Conservation (phyloP, 768 basidiomycete species). For the Leccinum obscurum region DNA sequence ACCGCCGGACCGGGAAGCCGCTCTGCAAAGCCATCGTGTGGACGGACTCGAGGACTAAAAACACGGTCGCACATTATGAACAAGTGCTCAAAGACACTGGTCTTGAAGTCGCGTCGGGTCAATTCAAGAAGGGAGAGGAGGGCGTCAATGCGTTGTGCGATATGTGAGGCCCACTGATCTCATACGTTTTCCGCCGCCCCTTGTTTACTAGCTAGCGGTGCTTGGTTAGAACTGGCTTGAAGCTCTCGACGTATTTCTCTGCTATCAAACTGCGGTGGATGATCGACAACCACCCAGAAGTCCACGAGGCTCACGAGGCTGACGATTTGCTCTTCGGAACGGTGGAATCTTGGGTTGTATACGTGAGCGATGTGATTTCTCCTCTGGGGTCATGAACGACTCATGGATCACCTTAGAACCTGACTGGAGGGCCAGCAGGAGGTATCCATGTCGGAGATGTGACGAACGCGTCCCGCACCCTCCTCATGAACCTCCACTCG, state of each 20-base stretch:
- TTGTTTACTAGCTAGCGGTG: background rate
- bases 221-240: constrained; percentile 74
- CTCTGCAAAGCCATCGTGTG: constrained; percentile 91
- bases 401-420: constrained; percentile 50
- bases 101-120: constrained; percentile 66
- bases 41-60: constrained; percentile 93
- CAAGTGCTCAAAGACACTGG: constrained; percentile 70
- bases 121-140: constrained; percentile 69
- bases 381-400: constrained; percentile 2
- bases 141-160: constrained; percentile 63
- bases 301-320: constrained; percentile 72
- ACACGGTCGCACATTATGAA: constrained; percentile 78
- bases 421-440: constrained; percentile 72
- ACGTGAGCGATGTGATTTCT: constrained; percentile 48
- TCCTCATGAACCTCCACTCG: constrained; percentile 81
- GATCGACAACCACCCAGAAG: constrained; percentile 81
- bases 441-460: constrained; percentile 87
- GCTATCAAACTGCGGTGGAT: constrained; percentile 97
- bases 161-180: constrained; percentile 52
- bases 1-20: constrained; percentile 84
- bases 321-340: constrained; percentile 91
- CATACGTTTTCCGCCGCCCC: background rate
- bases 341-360: constrained; percentile 95
- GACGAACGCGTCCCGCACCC: constrained; percentile 95
- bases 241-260: constrained; percentile 98